These are phyloP conservation scores for Canna indica DNA, from an alignment of 176 grass and related monocot genomes.

Conservation along the genomic window DNA sequence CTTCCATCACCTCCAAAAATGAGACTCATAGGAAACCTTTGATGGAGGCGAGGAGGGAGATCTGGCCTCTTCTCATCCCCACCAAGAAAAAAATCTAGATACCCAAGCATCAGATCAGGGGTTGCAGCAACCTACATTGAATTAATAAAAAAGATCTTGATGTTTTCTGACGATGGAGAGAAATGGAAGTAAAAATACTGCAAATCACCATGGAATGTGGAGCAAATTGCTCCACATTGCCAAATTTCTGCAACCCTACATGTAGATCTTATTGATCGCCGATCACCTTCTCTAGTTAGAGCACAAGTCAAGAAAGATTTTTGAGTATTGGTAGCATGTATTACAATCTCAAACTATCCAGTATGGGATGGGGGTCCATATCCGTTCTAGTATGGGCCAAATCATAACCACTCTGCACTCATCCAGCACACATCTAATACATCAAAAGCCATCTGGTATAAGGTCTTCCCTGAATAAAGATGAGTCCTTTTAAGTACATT, in stretches of 20 bases:
- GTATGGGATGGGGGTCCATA: too few species aligned
- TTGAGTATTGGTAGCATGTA: too few species aligned
- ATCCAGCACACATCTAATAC: too few species aligned
- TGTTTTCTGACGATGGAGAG: not conserved
- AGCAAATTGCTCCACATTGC: not conserved
- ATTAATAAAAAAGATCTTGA: not conserved
- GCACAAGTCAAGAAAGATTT: not conserved
- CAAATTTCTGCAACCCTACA: not conserved
- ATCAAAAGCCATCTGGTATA: too few species aligned
- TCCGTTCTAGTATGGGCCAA: too few species aligned
- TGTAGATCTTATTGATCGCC: not conserved
- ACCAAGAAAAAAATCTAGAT: conserved; percentile 96
- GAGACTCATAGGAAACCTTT: conserved; percentile 87
- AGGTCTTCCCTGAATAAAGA: too few species aligned
- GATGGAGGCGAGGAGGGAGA: conserved; percentile 86
- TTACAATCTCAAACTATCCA: too few species aligned
- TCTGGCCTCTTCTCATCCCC: conserved; percentile 97
- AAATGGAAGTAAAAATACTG: not conserved
- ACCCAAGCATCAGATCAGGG: conserved; percentile 89
- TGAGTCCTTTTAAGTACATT: too few species aligned
- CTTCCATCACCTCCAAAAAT: conserved; percentile 95
- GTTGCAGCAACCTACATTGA: conserved; percentile 74
- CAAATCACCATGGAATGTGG: not conserved
- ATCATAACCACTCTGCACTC: too few species aligned
- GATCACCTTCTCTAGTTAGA: not conserved